phyloP scores from a whole-genome alignment of 2,329 filamentous ascomycete genomes.

The Diaporthe humulicola region DNA sequence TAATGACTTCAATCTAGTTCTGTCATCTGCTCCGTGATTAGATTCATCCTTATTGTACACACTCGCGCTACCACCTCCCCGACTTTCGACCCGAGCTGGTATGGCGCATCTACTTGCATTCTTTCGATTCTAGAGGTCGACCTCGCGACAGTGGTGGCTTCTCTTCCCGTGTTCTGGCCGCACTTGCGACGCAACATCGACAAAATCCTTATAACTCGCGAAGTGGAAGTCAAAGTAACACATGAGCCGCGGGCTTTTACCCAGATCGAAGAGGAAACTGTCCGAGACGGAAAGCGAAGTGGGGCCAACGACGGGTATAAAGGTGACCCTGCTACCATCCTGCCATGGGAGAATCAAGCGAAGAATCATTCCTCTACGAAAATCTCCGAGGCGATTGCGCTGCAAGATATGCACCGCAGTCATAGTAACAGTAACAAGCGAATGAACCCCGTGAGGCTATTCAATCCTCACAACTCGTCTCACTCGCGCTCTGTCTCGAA shows the following conservation, averaged over 20 bases:
- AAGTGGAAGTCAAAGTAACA: slow-evolving; percentile 44
- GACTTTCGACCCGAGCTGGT: slow-evolving; percentile 46
- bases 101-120: slow-evolving; percentile 44
- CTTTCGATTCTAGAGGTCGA: slow-evolving; percentile 47
- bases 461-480: not conserved
- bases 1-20: slow-evolving; percentile 37
- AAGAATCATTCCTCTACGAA: not conserved
- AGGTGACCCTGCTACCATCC: not conserved
- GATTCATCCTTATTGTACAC: slow-evolving; percentile 43
- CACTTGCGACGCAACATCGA: slow-evolving; percentile 44
- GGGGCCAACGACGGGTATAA: not conserved
- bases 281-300: not conserved
- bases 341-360: slow-evolving; percentile 22
- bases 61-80: slow-evolving; percentile 42
- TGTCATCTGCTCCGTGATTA: slow-evolving; percentile 43
- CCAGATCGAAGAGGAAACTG: slow-evolving; percentile 30
- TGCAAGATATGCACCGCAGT: slow-evolving; percentile 28
- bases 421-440: slow-evolving; percentile 16
- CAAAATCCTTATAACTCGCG: slow-evolving; percentile 46
- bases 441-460: not conserved
- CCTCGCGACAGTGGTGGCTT: slow-evolving; percentile 45
- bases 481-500: slow-evolving; percentile 13
- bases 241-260: slow-evolving; percentile 29
- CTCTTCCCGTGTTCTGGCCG: slow-evolving; percentile 49
- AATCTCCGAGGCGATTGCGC: slow-evolving; percentile 24